Evolutionary conservation across 768 basidiomycete species (phyloP), one percentile per base, ranked within the genome.

Genomic region (Podaxis pistillaris): DNA sequence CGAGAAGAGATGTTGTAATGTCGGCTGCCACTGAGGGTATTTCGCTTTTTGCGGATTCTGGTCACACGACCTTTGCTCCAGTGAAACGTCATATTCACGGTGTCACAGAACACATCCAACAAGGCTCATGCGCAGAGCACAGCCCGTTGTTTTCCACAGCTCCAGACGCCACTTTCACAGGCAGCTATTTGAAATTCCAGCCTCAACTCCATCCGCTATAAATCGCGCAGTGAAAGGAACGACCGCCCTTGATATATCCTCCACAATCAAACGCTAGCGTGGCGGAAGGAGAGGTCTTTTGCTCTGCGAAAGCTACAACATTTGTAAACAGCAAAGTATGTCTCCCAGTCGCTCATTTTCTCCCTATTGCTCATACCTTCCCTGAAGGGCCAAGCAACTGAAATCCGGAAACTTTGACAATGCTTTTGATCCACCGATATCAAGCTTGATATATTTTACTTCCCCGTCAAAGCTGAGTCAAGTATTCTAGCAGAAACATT

Each of bases 1-100:
- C 44, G n/a, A 46, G 44, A 47, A 58, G 46, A 47, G 56, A 56
- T 22, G 19, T 24, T 40, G 13, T 17, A 46, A 46, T 40, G 22
- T 49, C 47, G 47, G 57, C 57, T 47, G 57, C 57, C 33, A 49
- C n/a, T 58, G 47, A 49, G 57, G 60, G 59, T 50, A 64, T 64
- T 64, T 64, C 36, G 60, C 63, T 65, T 62, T 65, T 63, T 53
- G 64, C 56, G 36, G 38, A 17, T 36, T 9, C 40, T 13, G 50
- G 46, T 65, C 65, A 63, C 65, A 63, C 54, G 54, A 41, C 54
- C 37, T 2, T 41, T 12, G 30, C 15, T 30, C 37, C 38, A 56
- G 37, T 26, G 30, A 22, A 56, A 56, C 19, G 54, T 56, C 54
- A 56, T 55, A 22, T 55, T 37, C 36, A 38, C 13, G 37, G 12